Conservation (phyloP, 805 yeast genomes). For the Yarrowia sp. region DNA sequence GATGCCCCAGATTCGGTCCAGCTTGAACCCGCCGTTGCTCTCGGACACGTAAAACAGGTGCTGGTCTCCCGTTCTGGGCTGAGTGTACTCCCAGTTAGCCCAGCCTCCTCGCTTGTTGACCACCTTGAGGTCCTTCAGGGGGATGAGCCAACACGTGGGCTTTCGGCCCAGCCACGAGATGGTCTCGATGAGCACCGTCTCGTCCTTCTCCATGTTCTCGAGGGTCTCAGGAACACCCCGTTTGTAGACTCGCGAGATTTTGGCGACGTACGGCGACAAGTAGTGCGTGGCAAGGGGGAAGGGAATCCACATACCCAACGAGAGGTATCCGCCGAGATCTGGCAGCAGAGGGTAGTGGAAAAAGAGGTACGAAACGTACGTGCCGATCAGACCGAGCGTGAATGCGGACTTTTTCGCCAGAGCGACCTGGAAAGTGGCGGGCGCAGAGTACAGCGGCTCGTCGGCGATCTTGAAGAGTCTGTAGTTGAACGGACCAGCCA, state of each 20-base stretch:
- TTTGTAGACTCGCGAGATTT: constrained; percentile 69
- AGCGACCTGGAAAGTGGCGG: constrained; percentile 21
- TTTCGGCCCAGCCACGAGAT: constrained; percentile 64
- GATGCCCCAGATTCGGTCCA: constrained; percentile 86
- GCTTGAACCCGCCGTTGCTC: constrained; percentile 73
- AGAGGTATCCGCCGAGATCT: constrained; percentile 1
- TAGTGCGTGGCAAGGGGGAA: constrained; percentile 2
- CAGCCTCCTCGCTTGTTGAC: constrained; percentile 48
- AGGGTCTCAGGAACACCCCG: constrained; percentile 59
- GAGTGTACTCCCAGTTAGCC: constrained; percentile 46
- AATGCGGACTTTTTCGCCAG: constrained; percentile 18
- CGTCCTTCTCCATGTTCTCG: constrained; percentile 59
- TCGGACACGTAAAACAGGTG: constrained; percentile 60
- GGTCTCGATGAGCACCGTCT: constrained; percentile 65
- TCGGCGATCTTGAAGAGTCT: constrained; percentile 16
- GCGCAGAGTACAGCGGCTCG: constrained; percentile 20
- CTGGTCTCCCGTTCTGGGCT: constrained; percentile 36
- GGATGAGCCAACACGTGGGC: constrained; percentile 60
- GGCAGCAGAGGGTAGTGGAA: constrained; percentile 10
- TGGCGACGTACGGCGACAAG: constrained; percentile 56
- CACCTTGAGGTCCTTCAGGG: constrained; percentile 48
- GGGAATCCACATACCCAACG: constrained; percentile 16
- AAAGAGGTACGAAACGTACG: constrained; percentile 14
- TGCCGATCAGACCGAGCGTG: constrained; percentile 14
- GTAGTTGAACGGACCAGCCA: not conserved